Conservation (phyloP, 2,329 filamentous ascomycete species). For the Hirsutella minnesotensis region DNA sequence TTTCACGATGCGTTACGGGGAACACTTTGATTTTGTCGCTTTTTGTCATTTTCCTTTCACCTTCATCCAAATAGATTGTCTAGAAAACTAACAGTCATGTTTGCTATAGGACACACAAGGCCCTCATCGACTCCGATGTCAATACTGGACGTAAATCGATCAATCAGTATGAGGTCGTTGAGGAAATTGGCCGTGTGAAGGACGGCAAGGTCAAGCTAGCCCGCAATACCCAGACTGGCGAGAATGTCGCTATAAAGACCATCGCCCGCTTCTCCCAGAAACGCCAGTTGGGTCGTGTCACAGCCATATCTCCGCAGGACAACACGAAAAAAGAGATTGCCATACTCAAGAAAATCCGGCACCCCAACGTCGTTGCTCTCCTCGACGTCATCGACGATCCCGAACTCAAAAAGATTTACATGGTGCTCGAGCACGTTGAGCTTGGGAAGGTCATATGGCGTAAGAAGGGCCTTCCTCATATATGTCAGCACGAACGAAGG, state of each 20-base stretch:
- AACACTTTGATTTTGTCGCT: no score
- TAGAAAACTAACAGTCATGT: not conserved
- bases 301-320: constrained; percentile 51
- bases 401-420: no score
- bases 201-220: constrained; percentile 97
- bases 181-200: constrained; percentile 89
- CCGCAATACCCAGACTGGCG: constrained; percentile 65
- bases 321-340: constrained; percentile 94
- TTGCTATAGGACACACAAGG: constrained; percentile 63
- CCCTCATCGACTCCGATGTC: constrained; percentile 78
- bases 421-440: constrained; percentile 92
- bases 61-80: not conserved
- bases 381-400: constrained; percentile 97
- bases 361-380: constrained; percentile 91
- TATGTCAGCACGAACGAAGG: constrained; percentile 71
- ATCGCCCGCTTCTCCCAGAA: constrained; percentile 93
- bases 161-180: constrained; percentile 92
- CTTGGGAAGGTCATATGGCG: constrained; percentile 91
- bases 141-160: constrained; percentile 83
- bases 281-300: constrained; percentile 76
- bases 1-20: no score
- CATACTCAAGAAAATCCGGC: constrained; percentile 94
- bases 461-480: constrained; percentile 72
- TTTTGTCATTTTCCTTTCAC: not conserved
- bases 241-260: constrained; percentile 99